These are phyloP conservation scores for Apiospora malaysiana DNA, from an alignment of 2,329 filamentous ascomycete genomes.

Conservation along the genomic window DNA sequence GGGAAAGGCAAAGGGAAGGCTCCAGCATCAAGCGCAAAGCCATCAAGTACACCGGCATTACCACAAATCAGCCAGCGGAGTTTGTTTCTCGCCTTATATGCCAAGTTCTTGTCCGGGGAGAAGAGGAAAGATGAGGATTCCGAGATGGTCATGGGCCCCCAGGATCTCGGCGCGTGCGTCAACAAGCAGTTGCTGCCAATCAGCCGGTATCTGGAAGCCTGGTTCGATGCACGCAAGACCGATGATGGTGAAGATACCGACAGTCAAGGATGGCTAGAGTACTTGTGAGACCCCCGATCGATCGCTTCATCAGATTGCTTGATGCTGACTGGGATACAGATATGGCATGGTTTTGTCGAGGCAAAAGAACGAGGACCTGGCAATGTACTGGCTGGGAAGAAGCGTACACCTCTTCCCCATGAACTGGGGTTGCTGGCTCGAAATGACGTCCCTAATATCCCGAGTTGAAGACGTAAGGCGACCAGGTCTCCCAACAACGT, in stretches of 20 bases:
- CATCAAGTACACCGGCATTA: constrained; percentile 39
- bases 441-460: constrained; percentile 81
- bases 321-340: constrained; percentile 41
- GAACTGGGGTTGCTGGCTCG: constrained; percentile 98
- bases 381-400: constrained; percentile 83
- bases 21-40: constrained; percentile 37
- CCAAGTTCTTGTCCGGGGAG: constrained; percentile 91
- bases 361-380: constrained; percentile 86
- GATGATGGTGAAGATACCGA: constrained; percentile 64
- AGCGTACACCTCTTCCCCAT: constrained; percentile 91
- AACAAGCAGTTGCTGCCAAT: constrained; percentile 86
- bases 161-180: constrained; percentile 81
- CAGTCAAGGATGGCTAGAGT: constrained; percentile 93
- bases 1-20: constrained; percentile 69
- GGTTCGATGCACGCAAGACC: constrained; percentile 72
- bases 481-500: background rate
- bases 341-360: constrained; percentile 92
- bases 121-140: constrained; percentile 96
- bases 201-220: constrained; percentile 76
- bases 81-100: constrained; percentile 89
- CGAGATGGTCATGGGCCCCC: constrained; percentile 95
- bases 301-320: background rate
- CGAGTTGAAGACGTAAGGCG: constrained; percentile 78
- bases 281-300: constrained; percentile 56
- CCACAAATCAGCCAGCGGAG: constrained; percentile 84